Conservation (phyloP, 2,329 filamentous ascomycete genomes). For the Monascus ruber region DNA sequence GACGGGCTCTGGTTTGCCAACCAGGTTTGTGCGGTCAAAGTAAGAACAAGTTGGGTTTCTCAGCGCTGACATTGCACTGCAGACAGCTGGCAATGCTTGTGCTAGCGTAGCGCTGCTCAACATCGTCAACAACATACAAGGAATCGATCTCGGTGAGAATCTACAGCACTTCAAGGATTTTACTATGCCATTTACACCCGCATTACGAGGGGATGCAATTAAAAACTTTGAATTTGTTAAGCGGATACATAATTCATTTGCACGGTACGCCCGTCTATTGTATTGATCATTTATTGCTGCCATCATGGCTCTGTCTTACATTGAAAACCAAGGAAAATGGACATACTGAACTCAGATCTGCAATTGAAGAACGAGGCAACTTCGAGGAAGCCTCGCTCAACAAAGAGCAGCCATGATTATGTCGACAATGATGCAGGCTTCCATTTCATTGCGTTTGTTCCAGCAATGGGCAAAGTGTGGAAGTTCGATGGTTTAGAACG, state of each 20-base stretch:
- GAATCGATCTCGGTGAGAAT: slow-evolving; percentile 56
- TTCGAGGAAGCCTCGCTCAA: slow-evolving; percentile 21
- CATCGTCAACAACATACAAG: slow-evolving; percentile 73
- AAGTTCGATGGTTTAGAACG: slow-evolving; percentile 75
- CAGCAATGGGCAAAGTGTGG: slow-evolving; percentile 64
- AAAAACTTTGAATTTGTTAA: slow-evolving; percentile 66
- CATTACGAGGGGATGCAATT: slow-evolving; percentile 64
- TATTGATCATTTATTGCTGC: not conserved
- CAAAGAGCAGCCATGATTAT: slow-evolving; percentile 32
- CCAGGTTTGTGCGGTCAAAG: slow-evolving; percentile 44
- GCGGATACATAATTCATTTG: slow-evolving; percentile 77
- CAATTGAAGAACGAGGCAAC: slow-evolving; percentile 40
- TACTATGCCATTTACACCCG: slow-evolving; percentile 57
- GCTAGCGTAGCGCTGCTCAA: slow-evolving; percentile 89
- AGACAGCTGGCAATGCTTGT: slow-evolving; percentile 76
- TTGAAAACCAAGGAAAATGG: slow-evolving; percentile 47
- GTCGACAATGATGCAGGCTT: slow-evolving; percentile 52
- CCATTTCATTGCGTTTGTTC: slow-evolving; percentile 86
- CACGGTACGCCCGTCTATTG: slow-evolving; percentile 39
- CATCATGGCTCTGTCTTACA: slow-evolving; percentile 2
- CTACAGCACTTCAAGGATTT: slow-evolving; percentile 62
- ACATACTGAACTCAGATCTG: slow-evolving; percentile 63
- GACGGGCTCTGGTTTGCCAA: slow-evolving; percentile 84
- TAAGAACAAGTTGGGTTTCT: too few species aligned
- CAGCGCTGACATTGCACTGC: not conserved